Evolutionary conservation across 371 early-diverging fungal genomes (phyloP).

Genomic region (Apophysomyces sp.): DNA sequence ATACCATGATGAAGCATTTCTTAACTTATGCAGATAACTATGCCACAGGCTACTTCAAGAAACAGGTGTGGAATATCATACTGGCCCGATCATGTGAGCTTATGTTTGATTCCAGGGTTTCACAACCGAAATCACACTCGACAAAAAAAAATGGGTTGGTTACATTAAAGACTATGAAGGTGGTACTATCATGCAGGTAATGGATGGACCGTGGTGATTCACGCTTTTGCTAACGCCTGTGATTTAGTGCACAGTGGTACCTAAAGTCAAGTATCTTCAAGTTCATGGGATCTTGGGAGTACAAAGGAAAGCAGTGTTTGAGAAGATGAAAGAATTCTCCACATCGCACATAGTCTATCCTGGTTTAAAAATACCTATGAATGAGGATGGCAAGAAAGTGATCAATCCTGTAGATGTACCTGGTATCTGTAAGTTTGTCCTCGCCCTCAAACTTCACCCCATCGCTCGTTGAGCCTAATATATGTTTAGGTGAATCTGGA

Average conservation of each 20-base stretch:
- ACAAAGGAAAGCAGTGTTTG: slow-evolving; percentile 77
- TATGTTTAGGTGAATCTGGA: slow-evolving; percentile 75
- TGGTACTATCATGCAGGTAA: slow-evolving; percentile 97
- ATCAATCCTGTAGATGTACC: slow-evolving; percentile 65
- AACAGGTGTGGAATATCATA: slow-evolving; percentile 70
- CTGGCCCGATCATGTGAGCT: background rate
- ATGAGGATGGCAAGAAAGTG: slow-evolving; percentile 42
- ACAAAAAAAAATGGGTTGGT: slow-evolving; percentile 94
- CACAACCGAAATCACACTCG: slow-evolving; percentile 93
- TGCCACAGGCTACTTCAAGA: slow-evolving; percentile 99
- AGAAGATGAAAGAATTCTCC: slow-evolving; percentile 77
- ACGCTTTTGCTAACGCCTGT: background rate
- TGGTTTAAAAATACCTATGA: slow-evolving; percentile 71
- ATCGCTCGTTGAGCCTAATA: background rate
- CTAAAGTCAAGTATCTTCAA: slow-evolving; percentile 57
- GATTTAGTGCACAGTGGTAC: slow-evolving; percentile 57
- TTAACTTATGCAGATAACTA: slow-evolving; percentile 99
- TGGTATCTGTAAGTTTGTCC: slow-evolving; percentile 66
- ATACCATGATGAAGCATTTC: slow-evolving; percentile 80
- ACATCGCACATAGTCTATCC: slow-evolving; percentile 78
- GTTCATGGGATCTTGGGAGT: slow-evolving; percentile 58
- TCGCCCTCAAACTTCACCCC: too few relatives aligned
- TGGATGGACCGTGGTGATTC: background rate
- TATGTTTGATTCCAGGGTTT: slow-evolving; percentile 74
- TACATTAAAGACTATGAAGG: slow-evolving; percentile 99